These are phyloP conservation scores for Syzygium aromaticum DNA, from an alignment of 345 rosid genomes.

Conservation along the genomic window DNA sequence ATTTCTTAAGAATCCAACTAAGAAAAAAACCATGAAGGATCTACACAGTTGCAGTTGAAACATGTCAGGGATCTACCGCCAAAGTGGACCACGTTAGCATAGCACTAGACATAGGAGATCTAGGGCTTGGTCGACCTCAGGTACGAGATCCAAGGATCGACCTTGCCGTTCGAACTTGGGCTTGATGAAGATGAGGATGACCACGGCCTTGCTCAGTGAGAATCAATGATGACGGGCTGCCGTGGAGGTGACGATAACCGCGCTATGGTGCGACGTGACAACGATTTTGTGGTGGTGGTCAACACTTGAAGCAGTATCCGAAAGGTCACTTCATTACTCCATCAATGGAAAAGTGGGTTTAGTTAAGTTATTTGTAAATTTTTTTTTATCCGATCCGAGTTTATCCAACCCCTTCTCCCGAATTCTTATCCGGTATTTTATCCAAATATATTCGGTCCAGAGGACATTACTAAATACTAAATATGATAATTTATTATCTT, in stretches of 20 bases:
- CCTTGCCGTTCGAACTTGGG: neutral
- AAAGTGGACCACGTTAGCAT: neutral
- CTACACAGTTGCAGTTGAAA: neutral
- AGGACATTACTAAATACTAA: neutral
- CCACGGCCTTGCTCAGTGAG: neutral
- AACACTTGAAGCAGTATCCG: neutral
- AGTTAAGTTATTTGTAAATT: neutral
- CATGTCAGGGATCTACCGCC: neutral
- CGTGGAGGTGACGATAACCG: neutral
- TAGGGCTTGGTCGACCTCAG: neutral
- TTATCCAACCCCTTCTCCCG: rapidly evolving
- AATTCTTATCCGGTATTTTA: neutral
- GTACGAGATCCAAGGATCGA: neutral
- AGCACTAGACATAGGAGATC: neutral
- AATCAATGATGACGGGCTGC: neutral
- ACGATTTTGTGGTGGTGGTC: neutral
- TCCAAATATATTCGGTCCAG: rapidly evolving
- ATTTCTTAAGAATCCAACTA: neutral
- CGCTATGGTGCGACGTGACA: neutral
- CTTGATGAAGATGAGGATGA: neutral
- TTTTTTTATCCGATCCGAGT: neutral
- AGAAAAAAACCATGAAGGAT: neutral
- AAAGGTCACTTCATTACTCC: neutral
- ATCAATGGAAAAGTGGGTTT: neutral
- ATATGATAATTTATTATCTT: neutral